Conservation (phyloP, 495 filamentous ascomycete species). For the Penicillium verhagenii region DNA sequence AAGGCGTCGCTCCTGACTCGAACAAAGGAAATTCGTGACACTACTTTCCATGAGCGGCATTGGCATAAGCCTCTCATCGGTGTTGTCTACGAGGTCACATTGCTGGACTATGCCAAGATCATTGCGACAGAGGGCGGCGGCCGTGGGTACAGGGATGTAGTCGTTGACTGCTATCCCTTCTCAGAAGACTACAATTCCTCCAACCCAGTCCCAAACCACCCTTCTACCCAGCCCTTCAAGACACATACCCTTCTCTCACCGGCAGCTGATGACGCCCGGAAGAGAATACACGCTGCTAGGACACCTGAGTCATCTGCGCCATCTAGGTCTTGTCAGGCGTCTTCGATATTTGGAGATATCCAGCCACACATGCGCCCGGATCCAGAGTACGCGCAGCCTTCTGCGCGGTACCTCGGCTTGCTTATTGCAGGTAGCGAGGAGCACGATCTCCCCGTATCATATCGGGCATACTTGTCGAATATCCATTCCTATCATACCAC, state of each 20-base stretch:
- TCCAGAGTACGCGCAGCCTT: conserved; percentile 74
- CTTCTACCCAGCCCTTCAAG: conserved; percentile 44
- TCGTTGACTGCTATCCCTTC: conserved; percentile 72
- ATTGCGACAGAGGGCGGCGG: conserved; percentile 90
- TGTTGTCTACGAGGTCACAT: conserved; percentile 91
- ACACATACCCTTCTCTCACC: conserved; percentile 63
- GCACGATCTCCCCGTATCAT: conserved; percentile 71
- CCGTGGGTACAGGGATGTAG: conserved; percentile 73
- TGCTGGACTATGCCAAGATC: conserved; percentile 76
- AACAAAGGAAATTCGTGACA: conserved; percentile 5
- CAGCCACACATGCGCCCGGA: conserved; percentile 51
- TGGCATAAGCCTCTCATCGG: conserved; percentile 84
- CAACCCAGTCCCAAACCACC: conserved; percentile 39
- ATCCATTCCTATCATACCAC: conserved; percentile 71
- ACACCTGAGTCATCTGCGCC: background rate
- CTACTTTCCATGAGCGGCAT: conserved; percentile 41
- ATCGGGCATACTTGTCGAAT: conserved; percentile 63
- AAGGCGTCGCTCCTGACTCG: conserved; percentile 30
- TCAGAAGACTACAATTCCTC: conserved; percentile 39
- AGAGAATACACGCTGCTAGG: conserved; percentile 1
- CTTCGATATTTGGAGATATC: conserved; percentile 11
- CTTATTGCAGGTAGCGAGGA: conserved; percentile 75
- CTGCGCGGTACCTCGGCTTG: conserved; percentile 75
- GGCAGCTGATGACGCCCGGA: conserved; percentile 15
- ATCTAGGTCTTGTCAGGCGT: background rate